Evolutionary conservation across 106 monocot species (phyloP).

Genomic region (Agapanthus africanus): DNA sequence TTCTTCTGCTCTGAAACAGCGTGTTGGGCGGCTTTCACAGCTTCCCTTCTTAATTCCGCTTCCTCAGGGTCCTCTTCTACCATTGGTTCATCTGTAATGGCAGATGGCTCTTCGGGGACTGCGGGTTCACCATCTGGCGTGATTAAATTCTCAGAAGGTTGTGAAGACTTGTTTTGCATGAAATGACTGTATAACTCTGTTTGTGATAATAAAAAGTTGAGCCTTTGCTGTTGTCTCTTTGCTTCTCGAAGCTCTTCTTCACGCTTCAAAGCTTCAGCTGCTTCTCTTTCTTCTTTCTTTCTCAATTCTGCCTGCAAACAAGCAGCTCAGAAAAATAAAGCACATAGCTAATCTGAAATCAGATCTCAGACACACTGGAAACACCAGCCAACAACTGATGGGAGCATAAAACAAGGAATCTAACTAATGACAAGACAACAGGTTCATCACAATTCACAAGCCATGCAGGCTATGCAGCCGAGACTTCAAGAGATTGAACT

Average conservation of each 20-base stretch:
- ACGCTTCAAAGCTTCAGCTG: slow-evolving; percentile 91
- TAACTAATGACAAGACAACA: background rate
- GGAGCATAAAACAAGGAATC: background rate
- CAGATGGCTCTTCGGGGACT: slow-evolving; percentile 24
- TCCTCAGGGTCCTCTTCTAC: slow-evolving; percentile 79
- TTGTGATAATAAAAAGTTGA: slow-evolving; percentile 91
- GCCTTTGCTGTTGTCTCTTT: slow-evolving; percentile 93
- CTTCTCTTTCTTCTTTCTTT: slow-evolving; percentile 92
- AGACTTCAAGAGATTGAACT: background rate
- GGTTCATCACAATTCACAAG: background rate
- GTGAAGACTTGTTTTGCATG: slow-evolving; percentile 89
- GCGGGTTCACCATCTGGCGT: slow-evolving; percentile 33
- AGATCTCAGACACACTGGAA: background rate
- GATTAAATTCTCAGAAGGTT: slow-evolving; percentile 29
- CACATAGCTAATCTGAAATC: background rate
- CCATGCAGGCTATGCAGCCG: background rate
- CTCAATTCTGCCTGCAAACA: slow-evolving; percentile 68
- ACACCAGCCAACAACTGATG: background rate
- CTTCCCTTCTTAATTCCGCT: slow-evolving; percentile 71
- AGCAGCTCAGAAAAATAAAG: background rate
- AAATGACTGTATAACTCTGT: slow-evolving; percentile 98
- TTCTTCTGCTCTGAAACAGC: slow-evolving; percentile 87
- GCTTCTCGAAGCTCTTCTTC: slow-evolving; percentile 95
- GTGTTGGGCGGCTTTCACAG: slow-evolving; percentile 73
- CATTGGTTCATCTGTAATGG: slow-evolving; percentile 21